Evolutionary conservation across 148 eudicot species (phyloP).

Genomic region (Nyssa sinensis): DNA sequence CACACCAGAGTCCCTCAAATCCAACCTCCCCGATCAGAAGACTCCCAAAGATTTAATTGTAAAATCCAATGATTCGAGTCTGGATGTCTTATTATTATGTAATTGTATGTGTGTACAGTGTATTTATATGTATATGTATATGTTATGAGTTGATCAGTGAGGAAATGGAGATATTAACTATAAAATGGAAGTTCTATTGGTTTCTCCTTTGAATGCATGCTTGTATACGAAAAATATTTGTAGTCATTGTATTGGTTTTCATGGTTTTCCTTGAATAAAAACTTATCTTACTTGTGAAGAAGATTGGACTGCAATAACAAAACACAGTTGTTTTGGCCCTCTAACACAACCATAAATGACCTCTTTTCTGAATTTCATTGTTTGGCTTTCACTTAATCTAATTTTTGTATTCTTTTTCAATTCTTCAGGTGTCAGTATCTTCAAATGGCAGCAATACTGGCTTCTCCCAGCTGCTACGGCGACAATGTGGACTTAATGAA

Average conservation of each 20-base stretch:
- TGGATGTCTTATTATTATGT: background rate
- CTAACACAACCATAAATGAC: background rate
- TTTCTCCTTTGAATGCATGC: background rate
- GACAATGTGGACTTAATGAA: constrained; percentile 37
- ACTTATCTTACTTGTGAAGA: background rate
- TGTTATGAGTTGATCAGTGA: background rate
- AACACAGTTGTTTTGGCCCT: background rate
- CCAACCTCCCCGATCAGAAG: too few relatives aligned
- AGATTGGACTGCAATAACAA: background rate
- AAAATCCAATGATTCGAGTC: background rate
- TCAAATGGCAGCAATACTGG: constrained; percentile 79
- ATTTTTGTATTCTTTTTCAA: constrained; percentile 8
- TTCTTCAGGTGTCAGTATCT: constrained; percentile 24
- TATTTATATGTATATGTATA: too few relatives aligned
- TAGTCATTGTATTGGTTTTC: background rate
- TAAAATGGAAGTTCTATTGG: background rate
- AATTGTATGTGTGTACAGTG: too few relatives aligned
- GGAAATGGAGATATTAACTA: too few relatives aligned
- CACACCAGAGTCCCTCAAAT: too few relatives aligned
- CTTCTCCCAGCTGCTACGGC: constrained; percentile 72
- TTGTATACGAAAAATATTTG: background rate
- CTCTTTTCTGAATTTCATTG: too few relatives aligned
- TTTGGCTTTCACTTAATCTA: background rate
- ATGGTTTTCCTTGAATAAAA: background rate
- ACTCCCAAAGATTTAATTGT: background rate